A percentile compares a stretch with the other conserved stretches of the same genome.
Conservation (phyloP, 2,329 filamentous ascomycete species). For the Verticillium nubilum region DNA sequence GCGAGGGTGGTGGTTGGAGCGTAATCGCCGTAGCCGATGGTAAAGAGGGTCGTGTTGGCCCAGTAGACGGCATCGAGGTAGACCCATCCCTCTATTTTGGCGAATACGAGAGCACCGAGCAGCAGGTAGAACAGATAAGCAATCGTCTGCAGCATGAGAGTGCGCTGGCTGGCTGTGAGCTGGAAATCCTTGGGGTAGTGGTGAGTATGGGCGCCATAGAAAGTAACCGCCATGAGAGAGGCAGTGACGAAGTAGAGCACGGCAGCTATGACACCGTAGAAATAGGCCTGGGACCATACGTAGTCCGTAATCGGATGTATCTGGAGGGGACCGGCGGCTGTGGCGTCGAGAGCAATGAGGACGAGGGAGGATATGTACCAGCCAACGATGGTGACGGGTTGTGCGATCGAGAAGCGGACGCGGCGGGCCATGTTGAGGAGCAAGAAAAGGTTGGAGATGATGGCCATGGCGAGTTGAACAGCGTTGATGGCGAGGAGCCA, state of each 20-base stretch:
- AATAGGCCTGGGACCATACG: conserved; percentile 75
- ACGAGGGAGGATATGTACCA: conserved; percentile 66
- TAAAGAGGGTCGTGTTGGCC: conserved; percentile 67
- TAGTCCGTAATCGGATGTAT: conserved; percentile 42
- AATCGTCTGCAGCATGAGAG: conserved; percentile 86
- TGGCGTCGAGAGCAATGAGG: conserved; percentile 60
- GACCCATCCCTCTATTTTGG: conserved; percentile 64
- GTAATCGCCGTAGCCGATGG: conserved; percentile 58
- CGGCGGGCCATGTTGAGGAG: conserved; percentile 81
- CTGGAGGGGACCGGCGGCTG: conserved; percentile 54
- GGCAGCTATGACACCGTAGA: conserved; percentile 77
- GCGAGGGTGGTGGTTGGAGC: conserved; percentile 45
- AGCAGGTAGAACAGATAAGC: conserved; percentile 77
- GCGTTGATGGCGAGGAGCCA: conserved; percentile 77
- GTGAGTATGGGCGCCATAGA: conserved; percentile 62
- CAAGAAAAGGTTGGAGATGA: conserved; percentile 75
- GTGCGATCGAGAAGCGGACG: conserved; percentile 73
- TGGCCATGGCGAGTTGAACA: conserved; percentile 67
- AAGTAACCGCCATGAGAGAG: conserved; percentile 71
- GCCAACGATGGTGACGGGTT: conserved; percentile 76
- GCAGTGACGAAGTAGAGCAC: conserved; percentile 75
- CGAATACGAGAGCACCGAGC: conserved; percentile 71
- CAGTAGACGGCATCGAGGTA: conserved; percentile 78
- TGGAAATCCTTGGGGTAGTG: conserved; percentile 76
- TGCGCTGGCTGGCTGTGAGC: conserved; percentile 75